Base-by-base conservation (phyloP, 2,329 filamentous ascomycete species). In the Cryoendolithus antarcticus region DNA sequence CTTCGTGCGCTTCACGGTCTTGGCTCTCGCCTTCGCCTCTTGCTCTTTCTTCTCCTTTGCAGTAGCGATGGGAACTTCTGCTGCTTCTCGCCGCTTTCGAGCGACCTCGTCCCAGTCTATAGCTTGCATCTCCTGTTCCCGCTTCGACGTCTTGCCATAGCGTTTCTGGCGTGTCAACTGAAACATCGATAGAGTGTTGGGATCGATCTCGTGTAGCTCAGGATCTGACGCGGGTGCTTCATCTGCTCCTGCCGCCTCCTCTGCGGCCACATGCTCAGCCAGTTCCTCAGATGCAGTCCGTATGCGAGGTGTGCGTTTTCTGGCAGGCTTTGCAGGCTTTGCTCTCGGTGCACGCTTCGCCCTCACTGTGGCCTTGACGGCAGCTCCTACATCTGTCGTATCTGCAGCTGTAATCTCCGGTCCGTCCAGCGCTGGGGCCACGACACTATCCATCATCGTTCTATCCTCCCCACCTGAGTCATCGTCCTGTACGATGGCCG, bases 71-170 rank as follows among this genome's bases (percentile, higher is more conserved):
- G 52, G 29, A 30, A 35, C 12, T 10, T 44, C 45, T 30, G 61
- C 57, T 39, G 60, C 59, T 38, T 57, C 62, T 34, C 54, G 54
- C 31, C 61, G 56, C 44, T 63, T 56, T n/a, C 44, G 51, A 19
- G 50, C 61, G 44, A 71, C 64, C 44, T 72, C 64, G 33, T 67
- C 63, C 61, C 70, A 67, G 47, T 84, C 72, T 32, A 83, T 75
- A 47, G 78, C 70, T 32, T 77, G 74, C 50, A 91, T 77, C 52
- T 82, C 77, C 50, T 78, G 75, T 48, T 86, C 82, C 3, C 79
- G 72, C 51, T 77, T 79, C 40, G 85, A 88, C 43, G 80, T 77
- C 56, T 82, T 83, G 41, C 84, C 84, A 38, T 56, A 45, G 8
- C 44, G 39, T 10, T 44, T 47, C 52, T 85, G 80, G 44, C 71